A percentile compares a stretch with the other conserved stretches of the same genome.
phyloP scores from a whole-genome alignment of 495 filamentous ascomycete genomes.

The Tetracladium marchalianum region DNA sequence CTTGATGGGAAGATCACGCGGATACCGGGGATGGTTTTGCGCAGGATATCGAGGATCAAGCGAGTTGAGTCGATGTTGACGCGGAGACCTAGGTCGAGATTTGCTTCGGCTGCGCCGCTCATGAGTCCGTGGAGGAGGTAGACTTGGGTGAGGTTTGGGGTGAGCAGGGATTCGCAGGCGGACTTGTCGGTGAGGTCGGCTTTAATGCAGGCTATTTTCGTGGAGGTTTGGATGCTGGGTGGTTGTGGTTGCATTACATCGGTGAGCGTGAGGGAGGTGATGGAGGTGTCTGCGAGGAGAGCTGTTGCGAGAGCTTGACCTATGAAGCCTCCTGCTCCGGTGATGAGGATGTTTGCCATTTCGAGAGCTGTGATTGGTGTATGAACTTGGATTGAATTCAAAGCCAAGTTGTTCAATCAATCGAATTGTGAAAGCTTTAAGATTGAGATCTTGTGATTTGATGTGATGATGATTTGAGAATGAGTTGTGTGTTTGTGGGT shows the following conservation, averaged over 20 bases:
- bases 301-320: conserved; percentile 25
- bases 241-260: too few relatives aligned
- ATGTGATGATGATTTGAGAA: too few relatives aligned
- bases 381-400: too few relatives aligned
- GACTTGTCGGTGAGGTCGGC: conserved; percentile 50
- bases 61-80: conserved; percentile 71
- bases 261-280: too few relatives aligned
- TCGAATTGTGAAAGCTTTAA: too few relatives aligned
- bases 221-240: too few relatives aligned
- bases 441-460: too few relatives aligned
- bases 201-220: conserved; percentile 4
- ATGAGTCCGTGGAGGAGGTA: conserved; percentile 84
- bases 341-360: conserved; percentile 34
- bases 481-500: too few relatives aligned
- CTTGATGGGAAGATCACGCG: conserved; percentile 36
- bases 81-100: conserved; percentile 60
- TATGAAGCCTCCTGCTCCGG: conserved; percentile 35
- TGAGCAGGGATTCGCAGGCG: conserved; percentile 36
- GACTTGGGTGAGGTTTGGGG: conserved; percentile 29
- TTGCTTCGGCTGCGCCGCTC: conserved; percentile 65
- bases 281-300: conserved; percentile 14
- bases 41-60: conserved; percentile 51
- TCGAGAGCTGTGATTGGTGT: conserved; percentile 1
- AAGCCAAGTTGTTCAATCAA: too few relatives aligned
- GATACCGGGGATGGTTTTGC: conserved; percentile 28